These are phyloP conservation scores for Mycosphaerella arachidis DNA, from an alignment of 2,329 filamentous ascomycete species.

Conservation along the genomic window DNA sequence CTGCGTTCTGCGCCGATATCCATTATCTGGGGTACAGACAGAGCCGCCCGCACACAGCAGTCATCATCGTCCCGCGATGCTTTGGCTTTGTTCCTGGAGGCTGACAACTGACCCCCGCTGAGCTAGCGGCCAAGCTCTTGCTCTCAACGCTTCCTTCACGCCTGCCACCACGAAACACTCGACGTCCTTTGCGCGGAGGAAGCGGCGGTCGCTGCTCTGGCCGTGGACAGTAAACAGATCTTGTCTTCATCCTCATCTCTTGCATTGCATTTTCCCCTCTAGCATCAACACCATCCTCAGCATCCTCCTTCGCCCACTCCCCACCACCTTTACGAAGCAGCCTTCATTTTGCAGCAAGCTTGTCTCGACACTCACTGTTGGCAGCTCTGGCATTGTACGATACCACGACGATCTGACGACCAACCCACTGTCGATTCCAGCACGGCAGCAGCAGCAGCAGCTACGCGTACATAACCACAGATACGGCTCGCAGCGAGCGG, in stretches of 20 bases:
- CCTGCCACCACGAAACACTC: neutral
- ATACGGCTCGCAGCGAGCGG: constrained; percentile 4
- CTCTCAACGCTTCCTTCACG: neutral
- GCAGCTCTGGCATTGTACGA: constrained; percentile 10
- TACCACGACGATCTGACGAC: constrained; percentile 15
- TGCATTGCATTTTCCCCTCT: neutral
- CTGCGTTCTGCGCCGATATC: neutral
- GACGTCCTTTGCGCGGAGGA: neutral
- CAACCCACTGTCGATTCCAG: neutral
- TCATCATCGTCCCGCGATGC: neutral
- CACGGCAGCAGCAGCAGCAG: neutral
- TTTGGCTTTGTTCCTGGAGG: no score
- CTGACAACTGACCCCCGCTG: no score
- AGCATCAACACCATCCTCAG: neutral
- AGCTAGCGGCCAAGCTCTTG: neutral
- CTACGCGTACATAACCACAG: constrained; percentile 2
- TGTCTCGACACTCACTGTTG: constrained; percentile 6
- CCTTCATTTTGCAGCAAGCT: constrained; percentile 7
- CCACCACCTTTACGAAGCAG: constrained; percentile 13
- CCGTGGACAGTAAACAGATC: neutral
- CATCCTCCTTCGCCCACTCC: neutral
- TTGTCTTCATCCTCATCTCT: neutral
- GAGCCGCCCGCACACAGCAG: neutral
- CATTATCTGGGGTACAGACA: neutral
- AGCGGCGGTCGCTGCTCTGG: neutral